A percentile compares a stretch with the other conserved stretches of the same genome.
These are phyloP conservation scores for Neoscytalidium dimidiatum DNA, from an alignment of 2,329 filamentous ascomycete genomes.

Conservation along the genomic window DNA sequence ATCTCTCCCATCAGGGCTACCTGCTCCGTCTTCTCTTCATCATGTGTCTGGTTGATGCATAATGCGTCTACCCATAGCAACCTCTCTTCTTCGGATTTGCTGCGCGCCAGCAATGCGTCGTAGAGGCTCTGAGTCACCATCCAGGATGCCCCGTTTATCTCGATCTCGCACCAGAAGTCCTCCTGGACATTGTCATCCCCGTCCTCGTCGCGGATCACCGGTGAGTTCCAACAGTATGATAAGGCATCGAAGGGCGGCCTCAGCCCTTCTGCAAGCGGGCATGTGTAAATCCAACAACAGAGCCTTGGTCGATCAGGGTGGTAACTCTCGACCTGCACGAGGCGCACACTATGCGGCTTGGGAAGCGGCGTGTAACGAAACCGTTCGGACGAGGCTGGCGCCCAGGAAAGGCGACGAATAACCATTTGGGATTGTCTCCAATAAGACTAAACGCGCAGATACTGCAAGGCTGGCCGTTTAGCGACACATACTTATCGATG, in stretches of 20 bases:
- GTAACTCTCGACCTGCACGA: neutral
- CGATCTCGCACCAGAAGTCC: neutral
- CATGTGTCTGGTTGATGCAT: constrained; percentile 23
- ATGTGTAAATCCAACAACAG: neutral
- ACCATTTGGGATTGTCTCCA: too few species aligned
- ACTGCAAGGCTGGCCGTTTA: too few species aligned
- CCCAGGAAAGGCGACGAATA: neutral
- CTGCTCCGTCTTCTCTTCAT: constrained; percentile 18
- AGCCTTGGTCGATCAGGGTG: neutral
- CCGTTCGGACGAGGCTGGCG: neutral
- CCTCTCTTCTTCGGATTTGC: neutral
- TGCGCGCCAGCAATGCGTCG: constrained; percentile 2
- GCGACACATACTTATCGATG: too few species aligned
- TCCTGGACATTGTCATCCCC: neutral
- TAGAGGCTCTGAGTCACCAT: constrained; percentile 9
- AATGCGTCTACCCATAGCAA: constrained; percentile 23
- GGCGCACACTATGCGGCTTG: neutral
- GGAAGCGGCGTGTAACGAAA: neutral
- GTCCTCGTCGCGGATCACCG: neutral
- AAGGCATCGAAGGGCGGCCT: neutral
- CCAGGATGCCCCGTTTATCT: neutral
- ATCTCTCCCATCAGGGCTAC: constrained; percentile 23
- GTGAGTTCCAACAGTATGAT: constrained; percentile 2
- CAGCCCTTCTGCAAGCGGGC: neutral
- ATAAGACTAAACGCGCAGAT: too few species aligned